Percentiles rank a stretch among this genome's conserved stretches.
Evolutionary conservation across 768 basidiomycete species (phyloP).

Genomic region (Lyophyllum shimeji): DNA sequence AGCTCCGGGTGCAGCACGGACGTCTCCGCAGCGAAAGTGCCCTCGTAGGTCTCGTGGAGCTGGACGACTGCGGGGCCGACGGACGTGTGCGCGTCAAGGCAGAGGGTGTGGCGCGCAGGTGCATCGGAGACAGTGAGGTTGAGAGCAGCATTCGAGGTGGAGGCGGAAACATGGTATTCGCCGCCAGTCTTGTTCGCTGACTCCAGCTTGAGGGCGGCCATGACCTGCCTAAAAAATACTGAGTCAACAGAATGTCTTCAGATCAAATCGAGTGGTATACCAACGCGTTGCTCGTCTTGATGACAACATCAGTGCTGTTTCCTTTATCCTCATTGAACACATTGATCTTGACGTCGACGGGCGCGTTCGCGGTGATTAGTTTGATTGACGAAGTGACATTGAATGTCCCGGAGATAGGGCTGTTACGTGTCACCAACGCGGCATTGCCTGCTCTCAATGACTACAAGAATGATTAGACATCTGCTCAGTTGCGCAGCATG

Average conservation of each 20-base stretch:
- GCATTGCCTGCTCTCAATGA: conserved; percentile 26
- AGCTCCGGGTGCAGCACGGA: conserved; percentile 7
- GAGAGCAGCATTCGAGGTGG: conserved; percentile 12
- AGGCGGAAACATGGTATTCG: conserved; percentile 15
- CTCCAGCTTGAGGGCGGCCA: conserved; percentile 6
- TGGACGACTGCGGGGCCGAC: conserved; percentile 10
- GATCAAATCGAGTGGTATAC: no score
- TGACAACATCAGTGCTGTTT: conserved; percentile 24
- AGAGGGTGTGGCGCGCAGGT: conserved; percentile 14
- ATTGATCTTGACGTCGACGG: conserved; percentile 39
- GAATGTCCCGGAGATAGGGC: conserved; percentile 48
- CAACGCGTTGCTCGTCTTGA: conserved; percentile 51
- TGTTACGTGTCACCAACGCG: no score
- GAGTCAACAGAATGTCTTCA: no score
- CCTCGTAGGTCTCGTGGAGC: conserved; percentile 21
- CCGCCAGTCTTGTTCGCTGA: conserved; percentile 14
- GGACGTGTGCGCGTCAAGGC: conserved; percentile 18
- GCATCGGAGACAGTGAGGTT: no score
- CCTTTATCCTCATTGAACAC: conserved; percentile 30
- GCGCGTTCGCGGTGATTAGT: conserved; percentile 41
- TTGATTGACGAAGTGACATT: conserved; percentile 28
- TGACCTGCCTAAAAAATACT: conserved; percentile 7
- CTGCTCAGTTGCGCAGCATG: not conserved
- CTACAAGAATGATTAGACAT: conserved; percentile 15
- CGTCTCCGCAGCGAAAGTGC: conserved; percentile 13